A percentile compares a stretch with the other conserved stretches of the same genome.
Evolutionary conservation across 2,329 filamentous ascomycete genomes (phyloP).

Genomic region (Hypoxylon sp.): DNA sequence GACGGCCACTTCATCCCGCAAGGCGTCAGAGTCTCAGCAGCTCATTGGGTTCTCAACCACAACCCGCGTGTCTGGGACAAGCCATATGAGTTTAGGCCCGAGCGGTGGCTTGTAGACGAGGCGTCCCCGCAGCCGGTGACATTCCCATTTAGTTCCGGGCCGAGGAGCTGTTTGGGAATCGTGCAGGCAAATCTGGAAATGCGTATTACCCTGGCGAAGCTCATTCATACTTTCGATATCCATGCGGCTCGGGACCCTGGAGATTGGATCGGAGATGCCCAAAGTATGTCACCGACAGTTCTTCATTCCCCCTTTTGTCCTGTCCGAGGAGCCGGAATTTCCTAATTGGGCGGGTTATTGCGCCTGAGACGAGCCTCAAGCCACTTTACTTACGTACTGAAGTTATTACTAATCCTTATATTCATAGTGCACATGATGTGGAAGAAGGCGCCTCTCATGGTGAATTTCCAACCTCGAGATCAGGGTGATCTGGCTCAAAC

Average conservation of each 20-base stretch:
- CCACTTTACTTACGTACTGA: neutral
- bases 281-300: conserved; percentile 2
- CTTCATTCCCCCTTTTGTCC: neutral
- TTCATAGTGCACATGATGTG: conserved; percentile 46
- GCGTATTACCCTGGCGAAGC: conserved; percentile 47
- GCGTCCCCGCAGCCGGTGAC: conserved; percentile 15
- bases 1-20: conserved; percentile 46
- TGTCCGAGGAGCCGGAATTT: neutral
- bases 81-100: conserved; percentile 46
- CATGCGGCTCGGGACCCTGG: conserved; percentile 34
- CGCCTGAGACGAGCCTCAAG: neutral
- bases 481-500: neutral
- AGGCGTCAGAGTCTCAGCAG: conserved; percentile 43
- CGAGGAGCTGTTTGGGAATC: conserved; percentile 47
- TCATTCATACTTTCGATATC: conserved; percentile 46
- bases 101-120: conserved; percentile 46
- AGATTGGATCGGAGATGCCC: conserved; percentile 43
- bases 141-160: conserved; percentile 47
- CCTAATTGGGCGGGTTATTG: neutral
- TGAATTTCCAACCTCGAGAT: conserved; percentile 38
- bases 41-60: conserved; percentile 46
- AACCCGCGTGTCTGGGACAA: conserved; percentile 44
- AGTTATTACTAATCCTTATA: neutral
- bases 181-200: conserved; percentile 49
- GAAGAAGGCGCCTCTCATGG: conserved; percentile 47